These are phyloP conservation scores for Ormosia emarginata DNA, from an alignment of 306 rosid species.

Conservation along the genomic window DNA sequence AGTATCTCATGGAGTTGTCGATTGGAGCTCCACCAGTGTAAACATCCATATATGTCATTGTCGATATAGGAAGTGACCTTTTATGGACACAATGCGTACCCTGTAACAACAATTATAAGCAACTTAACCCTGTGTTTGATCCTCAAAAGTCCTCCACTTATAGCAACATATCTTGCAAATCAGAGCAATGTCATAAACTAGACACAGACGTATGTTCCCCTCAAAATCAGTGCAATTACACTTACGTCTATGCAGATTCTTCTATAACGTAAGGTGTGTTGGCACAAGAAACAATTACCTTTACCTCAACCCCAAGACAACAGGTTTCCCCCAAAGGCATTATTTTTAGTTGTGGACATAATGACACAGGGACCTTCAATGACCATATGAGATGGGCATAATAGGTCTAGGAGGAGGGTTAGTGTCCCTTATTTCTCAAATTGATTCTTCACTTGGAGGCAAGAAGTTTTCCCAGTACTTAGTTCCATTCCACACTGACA, in stretches of 20 bases:
- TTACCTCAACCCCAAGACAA: neutral
- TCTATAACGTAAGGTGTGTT: no score
- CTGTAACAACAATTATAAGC: neutral
- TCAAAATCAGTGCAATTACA: no score
- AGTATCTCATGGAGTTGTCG: neutral
- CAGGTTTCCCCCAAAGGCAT: no score
- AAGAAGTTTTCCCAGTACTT: neutral
- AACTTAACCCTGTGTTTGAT: neutral
- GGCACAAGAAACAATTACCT: neutral
- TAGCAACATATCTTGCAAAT: neutral
- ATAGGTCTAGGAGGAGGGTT: neutral
- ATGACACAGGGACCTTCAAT: neutral
- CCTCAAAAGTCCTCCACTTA: neutral
- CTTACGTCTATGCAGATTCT: no score
- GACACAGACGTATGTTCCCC: neutral
- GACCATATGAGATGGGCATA: neutral
- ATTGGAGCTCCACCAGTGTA: neutral
- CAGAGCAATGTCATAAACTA: neutral
- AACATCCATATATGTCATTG: neutral
- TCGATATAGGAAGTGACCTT: neutral
- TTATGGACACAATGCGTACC: neutral
- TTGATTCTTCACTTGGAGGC: neutral
- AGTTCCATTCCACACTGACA: neutral
- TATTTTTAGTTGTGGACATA: neutral
- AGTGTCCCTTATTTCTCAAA: neutral